Evolutionary conservation across 2,329 filamentous ascomycete genomes (phyloP), one percentile per base, ranked within the genome.

Genomic region (Mollisiaceae sp.): DNA sequence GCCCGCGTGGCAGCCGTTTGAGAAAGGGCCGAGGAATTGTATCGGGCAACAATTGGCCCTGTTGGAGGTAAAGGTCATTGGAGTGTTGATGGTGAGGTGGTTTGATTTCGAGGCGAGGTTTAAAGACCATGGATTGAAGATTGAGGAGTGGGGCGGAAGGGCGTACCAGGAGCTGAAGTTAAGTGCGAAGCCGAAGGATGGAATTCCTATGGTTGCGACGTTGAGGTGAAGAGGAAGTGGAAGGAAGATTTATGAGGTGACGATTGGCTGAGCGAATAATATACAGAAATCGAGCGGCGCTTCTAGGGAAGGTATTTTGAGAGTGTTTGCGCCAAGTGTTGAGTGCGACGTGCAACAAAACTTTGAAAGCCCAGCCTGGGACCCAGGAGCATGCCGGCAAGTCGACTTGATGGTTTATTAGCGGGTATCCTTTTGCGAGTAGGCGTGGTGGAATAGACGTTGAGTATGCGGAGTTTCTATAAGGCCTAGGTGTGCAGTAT

Each of bases 31-130:
- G 2, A 75, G 86, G 35, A 83, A 82, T 60, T 89, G 86, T 69
- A 82, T 87, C 24, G 86, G 86, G 0, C 84, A 87, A 73, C 81
- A 82, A 67, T 75, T 86, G 50, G 85, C 82, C 1, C 80, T 83
- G 76, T 70, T 73, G 36, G 83, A 86, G 73, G 75, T 80, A 22
- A 80, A 80, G 65, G 75, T 82, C 54, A 78, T 82, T 12, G 71
- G 86, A 57, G 79, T 82, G 3, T 84, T 72, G 55, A 80, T 79
- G 0, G 68, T 82, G 3, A 70, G 83, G 47, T 78, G 79, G 22
- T 84, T 85, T 57, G 82, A 86, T 59, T 81, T 86, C 61, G 71
- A 75, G 59, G 71, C 74, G 8, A 71, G 67, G 43, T 81, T 78
- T 68, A 74, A 69, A 66, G 71, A 69, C 45, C 69, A 67, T 50